Conservation (phyloP, 495 filamentous ascomycete species). For the Cryomyces minteri region DNA sequence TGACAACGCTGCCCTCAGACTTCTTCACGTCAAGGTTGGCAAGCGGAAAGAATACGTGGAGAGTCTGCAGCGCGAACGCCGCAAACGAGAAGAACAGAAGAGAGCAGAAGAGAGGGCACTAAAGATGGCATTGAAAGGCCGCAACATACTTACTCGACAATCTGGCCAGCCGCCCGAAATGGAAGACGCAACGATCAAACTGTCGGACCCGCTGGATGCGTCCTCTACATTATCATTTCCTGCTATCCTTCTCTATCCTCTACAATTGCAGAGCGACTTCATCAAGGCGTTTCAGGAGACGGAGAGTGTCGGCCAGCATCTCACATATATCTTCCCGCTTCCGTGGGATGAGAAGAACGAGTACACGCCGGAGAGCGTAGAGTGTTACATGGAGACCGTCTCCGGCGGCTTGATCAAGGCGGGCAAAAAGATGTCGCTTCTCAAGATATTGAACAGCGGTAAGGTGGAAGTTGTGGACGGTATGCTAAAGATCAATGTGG, state of each 20-base stretch:
- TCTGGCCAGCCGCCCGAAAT: slow-evolving; percentile 63
- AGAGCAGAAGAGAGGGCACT: slow-evolving; percentile 39
- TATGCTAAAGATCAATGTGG: slow-evolving; percentile 58
- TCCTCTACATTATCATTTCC: slow-evolving; percentile 57
- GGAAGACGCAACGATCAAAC: slow-evolving; percentile 33
- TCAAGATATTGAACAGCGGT: slow-evolving; percentile 55
- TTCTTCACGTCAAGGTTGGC: slow-evolving; percentile 11
- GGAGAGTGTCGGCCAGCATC: slow-evolving; percentile 46
- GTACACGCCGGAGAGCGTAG: slow-evolving; percentile 46
- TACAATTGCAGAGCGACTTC: slow-evolving; percentile 66
- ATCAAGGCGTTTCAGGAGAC: slow-evolving; percentile 69
- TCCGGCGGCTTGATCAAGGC: slow-evolving; percentile 70
- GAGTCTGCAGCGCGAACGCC: slow-evolving; percentile 14
- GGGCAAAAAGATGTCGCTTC: slow-evolving; percentile 62
- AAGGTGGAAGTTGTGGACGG: slow-evolving; percentile 80
- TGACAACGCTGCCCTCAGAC: slow-evolving; percentile 34
- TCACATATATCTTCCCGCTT: slow-evolving; percentile 60
- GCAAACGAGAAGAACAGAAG: slow-evolving; percentile 27
- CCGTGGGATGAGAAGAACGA: slow-evolving; percentile 67
- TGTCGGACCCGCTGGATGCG: slow-evolving; percentile 55
- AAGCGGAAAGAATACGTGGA: slow-evolving; percentile 13
- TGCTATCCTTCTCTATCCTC: slow-evolving; percentile 64
- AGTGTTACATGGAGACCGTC: slow-evolving; percentile 76
- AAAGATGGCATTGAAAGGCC: slow-evolving; percentile 47
- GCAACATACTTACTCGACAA: slow-evolving; percentile 45